Base-by-base conservation (phyloP, 805 yeast genomes). In the Hanseniaspora opuntiae region DNA sequence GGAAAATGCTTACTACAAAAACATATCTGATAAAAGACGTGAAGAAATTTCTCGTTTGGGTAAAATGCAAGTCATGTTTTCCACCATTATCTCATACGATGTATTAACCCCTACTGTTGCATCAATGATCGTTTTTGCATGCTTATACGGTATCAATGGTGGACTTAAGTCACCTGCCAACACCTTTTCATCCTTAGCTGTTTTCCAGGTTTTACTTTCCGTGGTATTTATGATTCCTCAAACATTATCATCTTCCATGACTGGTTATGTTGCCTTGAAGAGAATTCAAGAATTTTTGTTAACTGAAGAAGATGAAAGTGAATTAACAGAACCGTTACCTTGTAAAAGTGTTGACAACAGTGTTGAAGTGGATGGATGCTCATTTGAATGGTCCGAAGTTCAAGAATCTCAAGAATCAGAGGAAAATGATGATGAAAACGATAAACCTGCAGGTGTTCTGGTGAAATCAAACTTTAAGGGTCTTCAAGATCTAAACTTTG, bases 1-100 rank as follows among this genome's bases (percentile, higher is more conserved):
- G 95, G 95, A 86, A 67, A 72, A 71, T n/a, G 85, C 95, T 0
- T 86, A 84, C 63, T 69, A 71, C 45, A 65, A 71, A 9, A 65
- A 74, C 44, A 72, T 86, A 38, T 60, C 75, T 4, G 69, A 68
- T 3, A 68, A 76, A 20, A 74, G 95, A 59, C 58, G 60, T 0
- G 63, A 68, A n/a, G 95, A 86, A 65, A 77, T 82, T 75, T 57
- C 59, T 2, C 67, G 68, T 47, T 70, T 86, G 56, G 71, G 76
- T 58, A 68, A 67, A 49, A 73, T 83, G 67, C 85, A 82, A 61
- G 68, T 78, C 40, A 62, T 77, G 33, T 76, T 89, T 65, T 83
- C 78, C 59, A 55, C 69, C 16, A 50, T 67, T 32, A 70, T 75
- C n/a, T 77, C 84, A 4, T 62, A 74, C 54, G 76, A 83, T 28